Evolutionary conservation across 306 rosid genomes (phyloP).

Genomic region (Canavalia ensiformis): DNA sequence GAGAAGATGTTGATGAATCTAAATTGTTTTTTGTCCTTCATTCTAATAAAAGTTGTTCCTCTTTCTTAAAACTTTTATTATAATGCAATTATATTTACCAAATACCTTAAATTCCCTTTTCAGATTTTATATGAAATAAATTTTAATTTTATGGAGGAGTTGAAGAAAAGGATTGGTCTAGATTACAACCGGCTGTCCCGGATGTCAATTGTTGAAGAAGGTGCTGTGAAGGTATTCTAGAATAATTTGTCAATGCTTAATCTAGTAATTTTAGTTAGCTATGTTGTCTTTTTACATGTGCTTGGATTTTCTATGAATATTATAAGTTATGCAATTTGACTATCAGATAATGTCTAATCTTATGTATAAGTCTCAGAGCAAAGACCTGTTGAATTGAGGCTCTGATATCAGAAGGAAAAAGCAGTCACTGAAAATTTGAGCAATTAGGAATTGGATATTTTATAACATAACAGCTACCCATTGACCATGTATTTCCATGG

Average conservation of each 20-base stretch:
- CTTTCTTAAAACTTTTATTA: background rate
- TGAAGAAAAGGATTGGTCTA: constrained; percentile 78
- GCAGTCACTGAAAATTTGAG: background rate
- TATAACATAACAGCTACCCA: background rate
- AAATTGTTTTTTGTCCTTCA: constrained; percentile 7
- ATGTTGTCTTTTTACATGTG: constrained; percentile 19
- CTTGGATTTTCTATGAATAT: constrained; percentile 15
- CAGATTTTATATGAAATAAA: constrained; percentile 79
- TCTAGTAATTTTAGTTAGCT: constrained; percentile 35
- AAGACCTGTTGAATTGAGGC: constrained; percentile 1
- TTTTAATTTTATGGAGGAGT: constrained; percentile 66
- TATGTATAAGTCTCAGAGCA: constrained; percentile 1
- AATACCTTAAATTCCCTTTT: constrained; percentile 34
- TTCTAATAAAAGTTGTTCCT: constrained; percentile 27
- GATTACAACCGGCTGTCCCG: constrained; percentile 71
- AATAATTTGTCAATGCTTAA: constrained; percentile 34
- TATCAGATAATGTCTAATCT: constrained; percentile 11
- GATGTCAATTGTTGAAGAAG: constrained; percentile 82
- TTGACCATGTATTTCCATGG: background rate
- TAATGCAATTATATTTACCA: constrained; percentile 38
- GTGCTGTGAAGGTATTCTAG: constrained; percentile 66
- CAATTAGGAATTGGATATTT: background rate
- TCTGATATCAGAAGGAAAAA: background rate
- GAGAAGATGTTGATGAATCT: constrained; percentile 24
- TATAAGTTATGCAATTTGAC: constrained; percentile 25